Conservation (phyloP, 352 stramenopile genomes). For the Globisporangium yorkense region DNA sequence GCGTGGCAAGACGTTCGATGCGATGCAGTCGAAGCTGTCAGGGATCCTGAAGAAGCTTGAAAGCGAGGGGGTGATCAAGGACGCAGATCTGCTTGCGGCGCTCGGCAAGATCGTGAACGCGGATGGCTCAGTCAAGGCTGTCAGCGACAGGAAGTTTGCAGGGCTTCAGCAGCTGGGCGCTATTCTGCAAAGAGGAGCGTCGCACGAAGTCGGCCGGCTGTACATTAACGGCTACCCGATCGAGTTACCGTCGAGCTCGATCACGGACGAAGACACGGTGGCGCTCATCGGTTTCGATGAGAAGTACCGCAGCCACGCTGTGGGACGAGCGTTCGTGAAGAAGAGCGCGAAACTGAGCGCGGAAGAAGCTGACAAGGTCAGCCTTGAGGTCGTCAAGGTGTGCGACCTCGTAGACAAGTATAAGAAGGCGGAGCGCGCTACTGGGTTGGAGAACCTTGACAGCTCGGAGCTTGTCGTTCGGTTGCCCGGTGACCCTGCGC, state of each 20-base stretch:
- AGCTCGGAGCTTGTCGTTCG: conserved; percentile 30
- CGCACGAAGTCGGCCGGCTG: conserved; percentile 29
- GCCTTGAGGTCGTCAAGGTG: conserved; percentile 67
- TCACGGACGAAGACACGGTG: conserved; percentile 55
- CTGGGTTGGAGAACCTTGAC: conserved; percentile 22
- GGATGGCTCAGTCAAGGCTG: neutral
- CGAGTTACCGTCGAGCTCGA: conserved; percentile 37
- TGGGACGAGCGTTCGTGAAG: conserved; percentile 70
- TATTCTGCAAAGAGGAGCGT: conserved; percentile 34
- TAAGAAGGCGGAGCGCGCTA: conserved; percentile 36
- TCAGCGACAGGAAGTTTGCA: conserved; percentile 18
- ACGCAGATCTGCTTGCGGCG: conserved; percentile 7
- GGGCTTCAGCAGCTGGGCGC: conserved; percentile 33
- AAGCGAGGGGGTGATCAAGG: conserved; percentile 7
- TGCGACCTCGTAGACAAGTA: conserved; percentile 79
- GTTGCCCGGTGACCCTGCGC: conserved; percentile 35
- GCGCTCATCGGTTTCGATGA: conserved; percentile 67
- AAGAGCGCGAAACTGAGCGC: conserved; percentile 35
- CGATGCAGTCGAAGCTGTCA: conserved; percentile 40
- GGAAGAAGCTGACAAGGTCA: conserved; percentile 50
- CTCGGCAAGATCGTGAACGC: conserved; percentile 19
- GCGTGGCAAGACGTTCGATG: conserved; percentile 47
- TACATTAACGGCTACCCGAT: conserved; percentile 74
- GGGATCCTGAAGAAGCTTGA: conserved; percentile 31
- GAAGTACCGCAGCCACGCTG: conserved; percentile 59